phyloP scores from a whole-genome alignment of 2,329 filamentous ascomycete genomes.

The Aureobasidium sp. region DNA sequence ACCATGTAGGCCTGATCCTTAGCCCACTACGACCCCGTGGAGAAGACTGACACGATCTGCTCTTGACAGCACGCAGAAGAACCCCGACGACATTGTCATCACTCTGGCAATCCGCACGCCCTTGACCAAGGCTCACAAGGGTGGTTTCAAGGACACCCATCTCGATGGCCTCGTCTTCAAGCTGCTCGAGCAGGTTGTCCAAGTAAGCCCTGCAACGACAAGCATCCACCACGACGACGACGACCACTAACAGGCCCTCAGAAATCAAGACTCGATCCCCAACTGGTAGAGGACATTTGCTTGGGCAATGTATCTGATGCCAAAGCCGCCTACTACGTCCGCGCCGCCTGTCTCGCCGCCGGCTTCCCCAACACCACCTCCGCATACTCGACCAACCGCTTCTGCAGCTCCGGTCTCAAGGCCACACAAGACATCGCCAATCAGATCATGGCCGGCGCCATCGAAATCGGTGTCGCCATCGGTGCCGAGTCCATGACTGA shows the following conservation, averaged over 20 bases:
- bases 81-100: conserved; percentile 93
- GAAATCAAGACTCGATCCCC: conserved; percentile 28
- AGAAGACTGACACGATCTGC: conserved; percentile 17
- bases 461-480: conserved; percentile 79
- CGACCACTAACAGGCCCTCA: neutral
- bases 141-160: conserved; percentile 88
- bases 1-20: conserved; percentile 59
- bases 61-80: conserved; percentile 68
- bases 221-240: neutral
- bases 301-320: conserved; percentile 83
- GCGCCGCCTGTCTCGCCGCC: conserved; percentile 80
- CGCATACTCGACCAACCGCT: conserved; percentile 80
- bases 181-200: conserved; percentile 58
- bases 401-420: conserved; percentile 95
- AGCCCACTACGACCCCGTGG: conserved; percentile 40
- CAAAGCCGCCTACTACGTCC: conserved; percentile 85
- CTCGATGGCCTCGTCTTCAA: conserved; percentile 83
- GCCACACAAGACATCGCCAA: conserved; percentile 92
- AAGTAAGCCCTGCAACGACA: neutral
- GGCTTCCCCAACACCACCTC: conserved; percentile 87
- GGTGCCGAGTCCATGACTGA: conserved; percentile 84
- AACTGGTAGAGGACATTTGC: conserved; percentile 61
- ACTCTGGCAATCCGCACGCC: conserved; percentile 87
- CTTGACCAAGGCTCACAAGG: conserved; percentile 80
- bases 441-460: conserved; percentile 70